Base-by-base conservation (phyloP, 116 monocot genomes). In the Zostera marina region DNA sequence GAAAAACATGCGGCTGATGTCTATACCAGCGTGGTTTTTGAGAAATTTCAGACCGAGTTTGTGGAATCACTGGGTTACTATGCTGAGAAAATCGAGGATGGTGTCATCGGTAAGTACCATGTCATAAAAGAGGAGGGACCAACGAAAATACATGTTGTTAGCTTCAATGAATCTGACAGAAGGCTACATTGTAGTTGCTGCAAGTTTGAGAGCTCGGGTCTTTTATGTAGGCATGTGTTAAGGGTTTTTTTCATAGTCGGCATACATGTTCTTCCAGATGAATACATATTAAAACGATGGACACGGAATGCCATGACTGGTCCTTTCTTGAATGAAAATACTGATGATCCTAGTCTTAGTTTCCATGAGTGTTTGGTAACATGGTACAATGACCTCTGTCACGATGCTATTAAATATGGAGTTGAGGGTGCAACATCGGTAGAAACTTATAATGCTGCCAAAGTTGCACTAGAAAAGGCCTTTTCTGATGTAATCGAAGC, bases 11-110 rank as follows among this genome's bases (percentile, higher is more conserved):
- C 73, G 3, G 68, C 68, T 3, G 58, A 63, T 16, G 39, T 51
- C 10, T 73, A 73, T 57, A 73, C 73, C 2, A 48, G 49, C 22
- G 52, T 57, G 1, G 68, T 73, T 17, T 73, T 73, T 58, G 73
- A 62, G 21, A 68, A 58, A 21, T 73, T 73, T 58, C 73, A 68
- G 63, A 58, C 51, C 19, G 68, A 73, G 56, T 73, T 73, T 73
- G 55, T 73, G 40, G 68, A 73, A 52, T 73, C 73, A 14, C 52
- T 73, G 51, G 73, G 63, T 23, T 73, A 63, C 53, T 73, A 52
- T 73, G 63, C 40, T 11, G 68, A 73, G 26, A 73, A 67, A 58
- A 56, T 73, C 16, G 68, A 68, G 63, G 68, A 63, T 26, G 73
- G 63, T 2, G 9, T 43, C 4, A 11, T 73, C 16, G 63, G 62